Conservation (phyloP, 306 rosid species). For the Inga laurina region DNA sequence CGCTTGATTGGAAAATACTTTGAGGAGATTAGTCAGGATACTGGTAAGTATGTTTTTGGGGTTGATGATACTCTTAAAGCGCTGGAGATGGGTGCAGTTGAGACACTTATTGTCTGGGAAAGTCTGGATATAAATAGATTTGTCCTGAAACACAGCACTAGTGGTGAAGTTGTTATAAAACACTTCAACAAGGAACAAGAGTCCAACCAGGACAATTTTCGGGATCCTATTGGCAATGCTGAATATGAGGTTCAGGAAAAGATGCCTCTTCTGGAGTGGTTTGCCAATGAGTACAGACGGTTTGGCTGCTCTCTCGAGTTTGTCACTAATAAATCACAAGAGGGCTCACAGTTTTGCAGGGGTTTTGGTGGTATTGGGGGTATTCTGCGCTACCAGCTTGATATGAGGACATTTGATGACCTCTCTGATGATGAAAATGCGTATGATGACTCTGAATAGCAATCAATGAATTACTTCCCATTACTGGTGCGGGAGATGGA, state of each 20-base stretch:
- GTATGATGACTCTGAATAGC: conserved; percentile 55
- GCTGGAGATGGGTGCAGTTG: conserved; percentile 91
- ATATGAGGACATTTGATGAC: conserved; percentile 82
- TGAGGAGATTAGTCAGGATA: conserved; percentile 95
- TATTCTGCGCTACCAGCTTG: conserved; percentile 91
- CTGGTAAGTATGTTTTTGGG: conserved; percentile 93
- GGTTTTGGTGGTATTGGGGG: conserved; percentile 97
- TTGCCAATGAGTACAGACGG: conserved; percentile 77
- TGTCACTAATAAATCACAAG: conserved; percentile 91
- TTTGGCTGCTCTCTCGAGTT: conserved; percentile 91
- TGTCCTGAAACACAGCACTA: conserved; percentile 49
- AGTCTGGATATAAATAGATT: conserved; percentile 81
- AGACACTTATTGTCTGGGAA: conserved; percentile 92
- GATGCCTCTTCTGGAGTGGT: conserved; percentile 79
- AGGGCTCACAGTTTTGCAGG: conserved; percentile 92
- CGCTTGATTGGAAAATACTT: conserved; percentile 83
- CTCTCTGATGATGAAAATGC: conserved; percentile 67
- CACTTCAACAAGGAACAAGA: conserved; percentile 88
- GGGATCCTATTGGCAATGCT: conserved; percentile 49
- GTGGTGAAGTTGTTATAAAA: conserved; percentile 63
- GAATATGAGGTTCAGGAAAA: conserved; percentile 92
- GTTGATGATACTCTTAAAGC: conserved; percentile 88
- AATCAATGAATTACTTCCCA: conserved; percentile 49
- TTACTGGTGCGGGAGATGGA: conserved; percentile 53
- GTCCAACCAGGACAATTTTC: conserved; percentile 57